Conservation (phyloP, 805 yeast genomes). For the Phaffomyces antillensis region DNA sequence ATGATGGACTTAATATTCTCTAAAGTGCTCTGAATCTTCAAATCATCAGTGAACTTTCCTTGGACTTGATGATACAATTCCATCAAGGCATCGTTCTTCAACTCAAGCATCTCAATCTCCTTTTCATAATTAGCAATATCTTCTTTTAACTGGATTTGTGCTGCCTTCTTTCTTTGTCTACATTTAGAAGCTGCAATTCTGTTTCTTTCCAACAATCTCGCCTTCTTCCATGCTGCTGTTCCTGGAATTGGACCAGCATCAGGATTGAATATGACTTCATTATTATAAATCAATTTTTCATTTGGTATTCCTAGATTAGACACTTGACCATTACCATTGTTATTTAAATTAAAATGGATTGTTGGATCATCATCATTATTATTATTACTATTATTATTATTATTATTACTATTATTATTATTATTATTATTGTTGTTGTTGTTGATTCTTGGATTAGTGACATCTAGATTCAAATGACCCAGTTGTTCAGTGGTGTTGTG, state of each 20-base stretch:
- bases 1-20: not conserved
- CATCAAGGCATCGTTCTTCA: constrained; percentile 22
- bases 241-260: constrained; percentile 55
- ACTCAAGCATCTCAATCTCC: constrained; percentile 34
- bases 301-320: constrained; percentile 28
- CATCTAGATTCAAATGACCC: not conserved
- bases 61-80: constrained; percentile 5
- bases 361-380: not conserved
- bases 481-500: not conserved
- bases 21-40: not conserved
- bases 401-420: no score
- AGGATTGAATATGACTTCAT: constrained; percentile 43
- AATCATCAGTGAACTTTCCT: constrained; percentile 1
- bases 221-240: constrained; percentile 63
- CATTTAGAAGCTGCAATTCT: constrained; percentile 66
- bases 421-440: constrained; percentile 1
- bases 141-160: constrained; percentile 59
- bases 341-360: not conserved
- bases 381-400: not conserved
- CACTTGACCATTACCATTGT: not conserved
- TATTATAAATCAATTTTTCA: constrained; percentile 40
- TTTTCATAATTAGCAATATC: constrained; percentile 43
- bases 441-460: not conserved
- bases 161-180: constrained; percentile 59
- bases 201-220: constrained; percentile 52